phyloP scores from a whole-genome alignment of 2,329 filamentous ascomycete species.

The Talaromyces marneffei region DNA sequence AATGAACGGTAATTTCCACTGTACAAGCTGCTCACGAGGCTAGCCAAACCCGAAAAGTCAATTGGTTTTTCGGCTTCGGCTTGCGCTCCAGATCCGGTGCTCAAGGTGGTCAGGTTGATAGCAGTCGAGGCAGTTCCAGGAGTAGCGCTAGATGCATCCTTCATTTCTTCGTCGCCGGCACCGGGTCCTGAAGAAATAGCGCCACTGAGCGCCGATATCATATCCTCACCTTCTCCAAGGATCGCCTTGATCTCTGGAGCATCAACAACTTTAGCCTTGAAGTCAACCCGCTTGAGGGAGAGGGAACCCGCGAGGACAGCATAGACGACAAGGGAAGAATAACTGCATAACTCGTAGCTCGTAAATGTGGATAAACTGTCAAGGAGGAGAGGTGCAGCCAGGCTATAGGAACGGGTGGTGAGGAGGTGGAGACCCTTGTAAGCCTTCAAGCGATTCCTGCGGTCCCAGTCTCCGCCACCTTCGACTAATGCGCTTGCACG shows the following conservation, averaged over 20 bases:
- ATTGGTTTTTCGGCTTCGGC: conserved; percentile 74
- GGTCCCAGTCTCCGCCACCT: conserved; percentile 95
- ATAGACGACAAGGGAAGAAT: conserved; percentile 90
- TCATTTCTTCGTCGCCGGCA: conserved; percentile 68
- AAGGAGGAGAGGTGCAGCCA: conserved; percentile 85
- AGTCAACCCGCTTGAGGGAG: conserved; percentile 92
- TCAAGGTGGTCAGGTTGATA: conserved; percentile 83
- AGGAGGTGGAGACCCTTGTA: conserved; percentile 94
- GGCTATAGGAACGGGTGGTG: conserved; percentile 82
- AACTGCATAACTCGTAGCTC: conserved; percentile 96
- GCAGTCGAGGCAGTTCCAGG: conserved; percentile 56
- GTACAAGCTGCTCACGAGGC: conserved; percentile 87
- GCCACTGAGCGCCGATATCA: conserved; percentile 73
- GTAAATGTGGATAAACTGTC: conserved; percentile 98
- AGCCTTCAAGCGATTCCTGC: conserved; percentile 95
- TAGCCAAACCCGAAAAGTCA: conserved; percentile 82
- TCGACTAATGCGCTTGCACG: conserved; percentile 86
- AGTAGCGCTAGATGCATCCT: conserved; percentile 53
- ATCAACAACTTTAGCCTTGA: conserved; percentile 98
- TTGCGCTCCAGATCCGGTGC: conserved; percentile 57
- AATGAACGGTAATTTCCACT: conserved; percentile 90
- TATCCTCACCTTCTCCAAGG: conserved; percentile 82
- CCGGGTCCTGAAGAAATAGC: conserved; percentile 75
- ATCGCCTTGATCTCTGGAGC: conserved; percentile 98
- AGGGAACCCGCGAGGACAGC: conserved; percentile 91